Conservation (phyloP, 2,329 filamentous ascomycete species). For the Didymella glomerata region DNA sequence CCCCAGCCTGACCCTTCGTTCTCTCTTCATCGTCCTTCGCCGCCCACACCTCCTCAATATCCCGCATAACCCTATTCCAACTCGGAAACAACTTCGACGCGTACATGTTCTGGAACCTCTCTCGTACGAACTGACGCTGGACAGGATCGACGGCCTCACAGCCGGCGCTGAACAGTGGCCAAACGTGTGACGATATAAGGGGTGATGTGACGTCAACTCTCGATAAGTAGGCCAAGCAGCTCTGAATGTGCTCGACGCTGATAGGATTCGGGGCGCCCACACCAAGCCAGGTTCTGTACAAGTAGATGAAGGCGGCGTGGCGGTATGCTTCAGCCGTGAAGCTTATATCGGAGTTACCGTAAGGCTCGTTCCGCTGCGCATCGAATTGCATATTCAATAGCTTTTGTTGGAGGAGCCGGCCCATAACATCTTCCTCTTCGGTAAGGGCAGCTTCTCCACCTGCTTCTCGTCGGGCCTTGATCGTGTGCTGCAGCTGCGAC, state of each 20-base stretch:
- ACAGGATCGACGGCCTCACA: constrained; percentile 36
- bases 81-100: constrained; percentile 35
- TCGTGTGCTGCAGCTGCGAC: constrained; percentile 36
- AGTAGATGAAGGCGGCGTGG: constrained; percentile 47
- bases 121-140: constrained; percentile 38
- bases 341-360: constrained; percentile 28
- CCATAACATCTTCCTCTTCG: constrained; percentile 31
- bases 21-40: constrained; percentile 39
- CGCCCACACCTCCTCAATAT: constrained; percentile 43
- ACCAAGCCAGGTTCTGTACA: constrained; percentile 45
- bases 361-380: constrained; percentile 4
- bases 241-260: constrained; percentile 40
- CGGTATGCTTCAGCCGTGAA: constrained; percentile 42
- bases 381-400: constrained; percentile 31
- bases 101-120: constrained; percentile 40
- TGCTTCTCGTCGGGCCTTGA: constrained; percentile 25
- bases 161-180: constrained; percentile 46
- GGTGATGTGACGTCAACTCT: constrained; percentile 31
- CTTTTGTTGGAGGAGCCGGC: constrained; percentile 30
- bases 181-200: constrained; percentile 41
- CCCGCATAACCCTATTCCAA: constrained; percentile 37
- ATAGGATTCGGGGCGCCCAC: constrained; percentile 44
- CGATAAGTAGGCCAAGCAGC: constrained; percentile 33
- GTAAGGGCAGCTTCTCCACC: constrained; percentile 19
- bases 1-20: constrained; percentile 33